A percentile compares a stretch with the other conserved stretches of the same genome.
These are phyloP conservation scores for Aureobasidium uvarum DNA, from an alignment of 2,329 filamentous ascomycete species.

Conservation along the genomic window DNA sequence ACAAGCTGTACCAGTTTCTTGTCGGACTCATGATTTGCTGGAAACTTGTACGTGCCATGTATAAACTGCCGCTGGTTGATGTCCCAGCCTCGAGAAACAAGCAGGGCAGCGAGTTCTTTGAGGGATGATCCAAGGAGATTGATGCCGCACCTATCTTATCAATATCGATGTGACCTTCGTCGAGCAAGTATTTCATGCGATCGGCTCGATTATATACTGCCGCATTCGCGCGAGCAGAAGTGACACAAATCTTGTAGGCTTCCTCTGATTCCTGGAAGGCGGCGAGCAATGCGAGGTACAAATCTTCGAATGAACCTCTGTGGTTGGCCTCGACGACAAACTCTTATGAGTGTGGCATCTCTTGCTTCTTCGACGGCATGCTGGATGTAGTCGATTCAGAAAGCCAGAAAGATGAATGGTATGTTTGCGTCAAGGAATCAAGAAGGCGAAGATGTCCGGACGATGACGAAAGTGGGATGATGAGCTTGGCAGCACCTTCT, in stretches of 20 bases:
- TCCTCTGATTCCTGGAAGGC: background rate
- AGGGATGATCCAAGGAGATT: background rate
- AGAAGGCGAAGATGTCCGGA: background rate
- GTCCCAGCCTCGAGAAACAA: background rate
- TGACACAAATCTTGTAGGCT: background rate
- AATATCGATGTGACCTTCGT: background rate
- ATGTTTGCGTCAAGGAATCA: background rate
- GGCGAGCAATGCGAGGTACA: background rate
- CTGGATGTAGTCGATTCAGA: background rate
- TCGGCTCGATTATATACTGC: background rate
- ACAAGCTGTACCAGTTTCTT: slow-evolving; percentile 1
- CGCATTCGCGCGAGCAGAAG: background rate
- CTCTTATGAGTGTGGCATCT: background rate
- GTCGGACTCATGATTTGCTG: background rate
- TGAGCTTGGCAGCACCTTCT: background rate
- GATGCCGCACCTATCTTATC: slow-evolving; percentile 3
- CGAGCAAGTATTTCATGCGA: background rate
- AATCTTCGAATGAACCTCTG: background rate
- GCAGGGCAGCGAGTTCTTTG: background rate
- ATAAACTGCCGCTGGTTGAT: background rate
- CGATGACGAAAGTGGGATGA: slow-evolving; percentile 15
- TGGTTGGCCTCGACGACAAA: background rate
- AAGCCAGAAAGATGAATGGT: background rate
- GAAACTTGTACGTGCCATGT: background rate
- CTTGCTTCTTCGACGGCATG: background rate